Evolutionary conservation across 352 stramenopile species (phyloP).

Genomic region (Phytophthora palmivora): DNA sequence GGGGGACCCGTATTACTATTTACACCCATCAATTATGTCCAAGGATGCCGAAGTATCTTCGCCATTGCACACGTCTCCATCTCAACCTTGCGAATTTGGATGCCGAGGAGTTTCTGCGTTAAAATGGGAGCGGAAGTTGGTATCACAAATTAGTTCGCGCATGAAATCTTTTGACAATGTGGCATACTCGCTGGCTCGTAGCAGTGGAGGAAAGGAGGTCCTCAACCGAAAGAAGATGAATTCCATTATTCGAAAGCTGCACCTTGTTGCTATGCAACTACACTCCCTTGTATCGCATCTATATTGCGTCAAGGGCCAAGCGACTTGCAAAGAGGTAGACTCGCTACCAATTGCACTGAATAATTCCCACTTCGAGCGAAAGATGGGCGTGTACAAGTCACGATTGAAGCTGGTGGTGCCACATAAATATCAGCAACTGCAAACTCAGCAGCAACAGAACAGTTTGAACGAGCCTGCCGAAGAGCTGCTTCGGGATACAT

Average conservation of each 20-base stretch:
- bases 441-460: slow-evolving; percentile 36
- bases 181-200: slow-evolving; percentile 75
- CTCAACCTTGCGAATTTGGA: slow-evolving; percentile 57
- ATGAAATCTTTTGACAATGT: slow-evolving; percentile 85
- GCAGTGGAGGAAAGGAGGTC: slow-evolving; percentile 57
- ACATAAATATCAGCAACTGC: slow-evolving; percentile 47
- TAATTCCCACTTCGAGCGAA: slow-evolving; percentile 77
- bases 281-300: slow-evolving; percentile 76
- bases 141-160: slow-evolving; percentile 78
- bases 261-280: slow-evolving; percentile 78
- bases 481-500: slow-evolving; percentile 66
- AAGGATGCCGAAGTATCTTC: slow-evolving; percentile 21
- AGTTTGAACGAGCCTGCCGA: slow-evolving; percentile 37
- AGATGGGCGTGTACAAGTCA: slow-evolving; percentile 80
- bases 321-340: slow-evolving; percentile 61
- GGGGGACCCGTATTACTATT: slow-evolving; percentile 77
- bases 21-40: slow-evolving; percentile 41
- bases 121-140: slow-evolving; percentile 76
- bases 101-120: slow-evolving; percentile 52
- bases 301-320: slow-evolving; percentile 63
- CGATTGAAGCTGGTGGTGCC: slow-evolving; percentile 68
- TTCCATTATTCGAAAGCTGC: slow-evolving; percentile 81
- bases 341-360: slow-evolving; percentile 69
- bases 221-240: slow-evolving; percentile 87
- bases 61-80: slow-evolving; percentile 11